Percentiles rank a stretch among this genome's conserved stretches.
Evolutionary conservation across 2,329 filamentous ascomycete genomes (phyloP).

Genomic region (Diaporthe sp.): DNA sequence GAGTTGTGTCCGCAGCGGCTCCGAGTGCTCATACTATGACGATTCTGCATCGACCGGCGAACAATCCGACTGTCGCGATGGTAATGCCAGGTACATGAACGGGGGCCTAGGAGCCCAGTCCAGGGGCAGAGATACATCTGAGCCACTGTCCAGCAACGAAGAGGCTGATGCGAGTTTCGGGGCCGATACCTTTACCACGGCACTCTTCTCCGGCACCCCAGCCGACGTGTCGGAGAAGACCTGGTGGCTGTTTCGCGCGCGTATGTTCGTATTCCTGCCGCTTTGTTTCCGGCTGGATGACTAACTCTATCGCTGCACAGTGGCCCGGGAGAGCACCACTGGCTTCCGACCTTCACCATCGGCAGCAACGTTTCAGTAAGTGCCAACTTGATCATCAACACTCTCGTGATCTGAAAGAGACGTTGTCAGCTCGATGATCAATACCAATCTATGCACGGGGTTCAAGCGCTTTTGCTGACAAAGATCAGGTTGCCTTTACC

Average conservation of each 20-base stretch:
- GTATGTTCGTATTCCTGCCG: slow-evolving; percentile 45
- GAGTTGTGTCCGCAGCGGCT: slow-evolving; percentile 61
- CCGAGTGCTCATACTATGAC: slow-evolving; percentile 55
- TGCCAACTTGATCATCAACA: background rate
- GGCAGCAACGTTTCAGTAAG: background rate
- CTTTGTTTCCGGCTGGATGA: background rate
- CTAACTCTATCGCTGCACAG: slow-evolving; percentile 8
- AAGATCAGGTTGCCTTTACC: slow-evolving; percentile 6
- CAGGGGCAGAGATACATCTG: background rate
- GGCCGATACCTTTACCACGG: background rate
- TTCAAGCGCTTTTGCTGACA: background rate
- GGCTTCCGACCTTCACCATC: background rate
- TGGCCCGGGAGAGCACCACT: background rate
- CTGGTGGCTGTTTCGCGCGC: slow-evolving; percentile 54
- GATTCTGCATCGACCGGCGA: slow-evolving; percentile 40
- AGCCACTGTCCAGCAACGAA: background rate
- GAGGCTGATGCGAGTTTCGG: background rate
- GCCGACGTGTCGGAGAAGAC: slow-evolving; percentile 51
- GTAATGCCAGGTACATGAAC: background rate
- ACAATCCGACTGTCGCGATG: slow-evolving; percentile 33
- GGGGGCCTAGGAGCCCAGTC: background rate
- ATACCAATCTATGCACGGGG: background rate
- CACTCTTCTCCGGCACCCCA: slow-evolving; percentile 4
- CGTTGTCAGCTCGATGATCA: background rate
- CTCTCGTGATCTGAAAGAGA: background rate